These are phyloP conservation scores for Escovopsis weberi DNA, from an alignment of 2,329 filamentous ascomycete species.

Conservation along the genomic window DNA sequence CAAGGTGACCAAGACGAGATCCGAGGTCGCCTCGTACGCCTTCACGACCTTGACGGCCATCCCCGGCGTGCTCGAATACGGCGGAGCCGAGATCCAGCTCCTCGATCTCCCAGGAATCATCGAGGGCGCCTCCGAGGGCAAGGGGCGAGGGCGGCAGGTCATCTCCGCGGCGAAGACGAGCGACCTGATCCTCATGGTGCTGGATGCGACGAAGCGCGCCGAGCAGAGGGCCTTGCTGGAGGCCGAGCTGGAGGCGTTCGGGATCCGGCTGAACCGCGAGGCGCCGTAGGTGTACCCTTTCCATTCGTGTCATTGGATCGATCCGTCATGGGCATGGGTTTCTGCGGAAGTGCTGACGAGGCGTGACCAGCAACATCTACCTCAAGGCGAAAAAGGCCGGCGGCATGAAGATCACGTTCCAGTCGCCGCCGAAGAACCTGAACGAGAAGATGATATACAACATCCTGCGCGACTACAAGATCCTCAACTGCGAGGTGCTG, in stretches of 20 bases:
- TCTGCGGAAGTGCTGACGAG: conserved; percentile 6
- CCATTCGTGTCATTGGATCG: neutral
- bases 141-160: conserved; percentile 88
- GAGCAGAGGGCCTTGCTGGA: conserved; percentile 86
- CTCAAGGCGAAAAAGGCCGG: conserved; percentile 91
- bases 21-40: conserved; percentile 87
- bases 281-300: conserved; percentile 51
- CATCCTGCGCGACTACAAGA: conserved; percentile 96
- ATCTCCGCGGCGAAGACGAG: conserved; percentile 98
- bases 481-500: conserved; percentile 92
- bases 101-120: conserved; percentile 97
- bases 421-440: conserved; percentile 71
- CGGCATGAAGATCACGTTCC: conserved; percentile 98
- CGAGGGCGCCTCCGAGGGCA: conserved; percentile 89
- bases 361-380: conserved; percentile 66
- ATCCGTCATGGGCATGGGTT: neutral
- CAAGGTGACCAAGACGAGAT: conserved; percentile 96
- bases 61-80: conserved; percentile 92
- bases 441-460: conserved; percentile 98
- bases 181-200: conserved; percentile 89
- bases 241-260: conserved; percentile 85
- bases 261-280: conserved; percentile 81
- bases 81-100: conserved; percentile 93
- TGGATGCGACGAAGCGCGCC: conserved; percentile 91
- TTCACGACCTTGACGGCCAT: conserved; percentile 98